Evolutionary conservation across 371 early-diverging fungal genomes (phyloP).

Genomic region (Rhizopus delemar): DNA sequence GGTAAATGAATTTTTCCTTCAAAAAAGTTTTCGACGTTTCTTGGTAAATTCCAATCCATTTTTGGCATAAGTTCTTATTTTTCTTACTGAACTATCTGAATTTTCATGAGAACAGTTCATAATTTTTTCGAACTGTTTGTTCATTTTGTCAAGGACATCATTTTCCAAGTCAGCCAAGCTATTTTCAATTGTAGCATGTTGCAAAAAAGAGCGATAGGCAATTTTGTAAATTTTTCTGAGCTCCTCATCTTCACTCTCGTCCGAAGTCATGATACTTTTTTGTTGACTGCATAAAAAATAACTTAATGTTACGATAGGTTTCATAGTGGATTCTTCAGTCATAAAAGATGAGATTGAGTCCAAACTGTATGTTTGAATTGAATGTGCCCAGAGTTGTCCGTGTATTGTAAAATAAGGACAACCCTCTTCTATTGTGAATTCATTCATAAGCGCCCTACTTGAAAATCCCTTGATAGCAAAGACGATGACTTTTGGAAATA

Average conservation of each 20-base stretch:
- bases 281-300: constrained; percentile 14
- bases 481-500: constrained; percentile 12
- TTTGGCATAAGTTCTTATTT: constrained; percentile 11
- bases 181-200: constrained; percentile 11
- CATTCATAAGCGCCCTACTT: constrained; percentile 9
- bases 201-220: constrained; percentile 7
- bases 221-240: constrained; percentile 13
- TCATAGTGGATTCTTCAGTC: constrained; percentile 11
- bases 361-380: constrained; percentile 7
- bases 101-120: constrained; percentile 13
- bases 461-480: constrained; percentile 7
- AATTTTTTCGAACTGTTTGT: constrained; percentile 9
- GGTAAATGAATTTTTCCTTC: constrained; percentile 10
- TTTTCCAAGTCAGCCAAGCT: constrained; percentile 6
- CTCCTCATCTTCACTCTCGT: constrained; percentile 14
- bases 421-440: constrained; percentile 3
- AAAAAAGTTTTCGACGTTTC: constrained; percentile 10
- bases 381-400: constrained; percentile 8
- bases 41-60: constrained; percentile 9
- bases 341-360: constrained; percentile 12
- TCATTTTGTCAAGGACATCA: constrained; percentile 13
- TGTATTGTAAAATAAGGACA: constrained; percentile 9
- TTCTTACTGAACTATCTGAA: constrained; percentile 13
- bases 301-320: constrained; percentile 11
- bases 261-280: constrained; percentile 11